Evolutionary conservation across 2,329 filamentous ascomycete species (phyloP), one percentile per base, ranked within the genome.

Genomic region (Chalaropsis thielavioides): DNA sequence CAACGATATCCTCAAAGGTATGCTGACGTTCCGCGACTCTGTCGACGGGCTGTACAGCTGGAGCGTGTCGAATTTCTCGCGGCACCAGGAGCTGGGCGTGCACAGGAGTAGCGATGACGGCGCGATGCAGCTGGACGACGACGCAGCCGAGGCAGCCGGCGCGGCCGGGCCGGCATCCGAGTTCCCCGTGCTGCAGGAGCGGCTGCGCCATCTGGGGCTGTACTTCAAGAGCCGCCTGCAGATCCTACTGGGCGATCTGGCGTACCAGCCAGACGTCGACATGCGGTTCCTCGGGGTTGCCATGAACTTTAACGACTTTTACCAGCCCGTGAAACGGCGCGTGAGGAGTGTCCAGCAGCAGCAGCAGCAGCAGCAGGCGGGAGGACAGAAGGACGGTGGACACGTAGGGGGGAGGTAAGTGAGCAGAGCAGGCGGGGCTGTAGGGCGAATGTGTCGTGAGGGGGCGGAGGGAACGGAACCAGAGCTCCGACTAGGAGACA

Each of bases 221-320:
- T 88, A 90, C 67, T 99, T 97, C 77, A 82, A 84, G 67, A 81
- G 82, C 0, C 83, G 88, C 35, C 81, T 97, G 61, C 90, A 90
- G 73, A 79, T 92, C 49, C 77, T 99, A 64, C 78, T 99, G 2
- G 91, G 94, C 15, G 95, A 99, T 73, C 75, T 99, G 68, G 88
- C 90, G 8, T 92, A 95, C 75, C 92, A 97, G 75, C 87, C 91
- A 0, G 94, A 99, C 73, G 86, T 92, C 62, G 94, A 99, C 74
- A 90, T 99, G 85, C 82, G 92, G 64, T 97, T 97, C 79, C 77
- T 99, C 69, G 94, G 90, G 46, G 91, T 97, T 59, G 89, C 94
- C 49, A 97, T 99, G 90, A 99, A 97, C 76, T 99, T 97, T 76
- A 99, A 99, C 75, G 92, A 97, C 73, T 89, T 95, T 31, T 97